Evolutionary conservation across 495 filamentous ascomycete species (phyloP).

Genomic region (Elaphomyces granulatus): DNA sequence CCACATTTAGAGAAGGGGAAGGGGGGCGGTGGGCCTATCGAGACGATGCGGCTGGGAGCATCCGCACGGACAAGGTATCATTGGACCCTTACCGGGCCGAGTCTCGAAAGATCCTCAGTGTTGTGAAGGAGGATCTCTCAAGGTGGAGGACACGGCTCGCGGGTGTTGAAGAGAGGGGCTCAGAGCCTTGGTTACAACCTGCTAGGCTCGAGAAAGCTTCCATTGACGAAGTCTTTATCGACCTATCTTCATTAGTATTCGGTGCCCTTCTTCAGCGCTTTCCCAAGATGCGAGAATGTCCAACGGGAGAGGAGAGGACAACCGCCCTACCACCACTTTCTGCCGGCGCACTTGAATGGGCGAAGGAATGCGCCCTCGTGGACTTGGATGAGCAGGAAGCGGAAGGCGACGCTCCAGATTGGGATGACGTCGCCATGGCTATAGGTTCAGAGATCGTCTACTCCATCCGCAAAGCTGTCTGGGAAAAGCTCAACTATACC

Average conservation of each 20-base stretch:
- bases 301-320: constrained; percentile 55
- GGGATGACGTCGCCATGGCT: constrained; percentile 85
- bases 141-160: constrained; percentile 16
- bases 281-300: constrained; percentile 49
- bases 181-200: constrained; percentile 39
- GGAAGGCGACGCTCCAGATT: constrained; percentile 75
- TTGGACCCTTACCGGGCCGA: constrained; percentile 85
- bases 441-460: constrained; percentile 81
- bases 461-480: constrained; percentile 52
- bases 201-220: constrained; percentile 74
- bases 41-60: constrained; percentile 57
- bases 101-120: constrained; percentile 63
- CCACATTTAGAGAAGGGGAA: constrained; percentile 87
- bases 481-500: constrained; percentile 62
- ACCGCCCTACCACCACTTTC: constrained; percentile 61
- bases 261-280: constrained; percentile 61
- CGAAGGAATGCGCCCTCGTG: constrained; percentile 55
- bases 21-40: constrained; percentile 75
- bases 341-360: constrained; percentile 66
- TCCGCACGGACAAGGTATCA: constrained; percentile 81
- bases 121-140: constrained; percentile 60
- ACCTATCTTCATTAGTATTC: constrained; percentile 73
- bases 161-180: constrained; percentile 5
- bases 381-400: constrained; percentile 57
- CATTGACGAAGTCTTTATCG: constrained; percentile 84